Conservation (phyloP, 768 basidiomycete species). For the Boletus pseudo-olivaceus region DNA sequence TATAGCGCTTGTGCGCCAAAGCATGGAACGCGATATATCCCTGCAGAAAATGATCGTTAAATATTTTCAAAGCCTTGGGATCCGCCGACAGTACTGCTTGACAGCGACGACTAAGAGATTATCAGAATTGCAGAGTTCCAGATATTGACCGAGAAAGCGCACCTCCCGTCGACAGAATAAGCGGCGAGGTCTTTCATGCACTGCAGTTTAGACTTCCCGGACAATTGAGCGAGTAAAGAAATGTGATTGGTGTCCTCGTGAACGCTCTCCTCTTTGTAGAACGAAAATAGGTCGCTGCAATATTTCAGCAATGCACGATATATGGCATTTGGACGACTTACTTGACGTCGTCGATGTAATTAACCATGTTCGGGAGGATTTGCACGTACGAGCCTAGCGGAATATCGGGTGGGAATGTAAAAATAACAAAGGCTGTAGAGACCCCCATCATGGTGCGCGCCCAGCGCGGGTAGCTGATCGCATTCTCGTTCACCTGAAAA, state of each 20-base stretch:
- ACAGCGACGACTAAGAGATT: neutral
- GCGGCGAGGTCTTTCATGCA: conserved; percentile 6
- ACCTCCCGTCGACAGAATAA: conserved; percentile 1
- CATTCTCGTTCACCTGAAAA: neutral
- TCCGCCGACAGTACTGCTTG: neutral
- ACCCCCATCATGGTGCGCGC: conserved; percentile 4
- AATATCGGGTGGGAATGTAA: conserved; percentile 5
- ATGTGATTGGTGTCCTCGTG: neutral
- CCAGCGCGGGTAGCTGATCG: conserved; percentile 4
- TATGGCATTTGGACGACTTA: neutral
- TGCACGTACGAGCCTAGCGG: conserved; percentile 1
- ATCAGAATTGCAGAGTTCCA: neutral
- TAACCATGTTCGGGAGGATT: conserved; percentile 6
- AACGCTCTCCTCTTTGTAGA: conserved; percentile 1
- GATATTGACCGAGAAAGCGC: neutral
- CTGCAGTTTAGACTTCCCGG: conserved; percentile 3
- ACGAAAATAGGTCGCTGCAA: conserved; percentile 1
- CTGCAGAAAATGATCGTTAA: neutral
- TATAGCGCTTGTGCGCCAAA: conserved; percentile 4
- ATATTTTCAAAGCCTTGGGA: neutral
- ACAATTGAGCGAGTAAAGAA: neutral
- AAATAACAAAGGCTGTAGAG: conserved; percentile 1
- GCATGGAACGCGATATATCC: conserved; percentile 5
- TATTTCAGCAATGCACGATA: neutral
- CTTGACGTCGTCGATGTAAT: conserved; percentile 6